Evolutionary conservation across 2,329 filamentous ascomycete species (phyloP), one percentile per base, ranked within the genome.

Genomic region (Myriosclerotinia scirpicola): DNA sequence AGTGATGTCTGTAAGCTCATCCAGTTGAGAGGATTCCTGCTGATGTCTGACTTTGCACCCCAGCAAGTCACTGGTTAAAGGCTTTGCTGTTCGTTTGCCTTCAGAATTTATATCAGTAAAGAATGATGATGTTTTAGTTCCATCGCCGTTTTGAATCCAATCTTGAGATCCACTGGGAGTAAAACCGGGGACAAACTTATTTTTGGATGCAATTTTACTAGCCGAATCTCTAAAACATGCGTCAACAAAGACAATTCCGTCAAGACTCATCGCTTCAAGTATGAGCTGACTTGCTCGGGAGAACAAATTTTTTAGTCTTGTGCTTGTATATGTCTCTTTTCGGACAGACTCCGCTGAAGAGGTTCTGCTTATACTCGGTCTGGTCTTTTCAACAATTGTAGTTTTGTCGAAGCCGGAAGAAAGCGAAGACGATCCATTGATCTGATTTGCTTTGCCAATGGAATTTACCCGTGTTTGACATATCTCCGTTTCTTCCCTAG

Each of bases 161-260:
- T 50, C 42, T 48, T 36, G n/a, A 30, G 42, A 22, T 11, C 38
- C 42, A 4, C 46, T n/a, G n/a, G 34, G 34, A 20, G 26, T 20
- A 54, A 36, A 9, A 17, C 14, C 26, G 5, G 54, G 22, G 6
- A 53, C 14, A 5, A 38, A 9, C 38, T 42, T 66, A 20, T 34
- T 50, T 9, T 44, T 59, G 34, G 54, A 54, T 62, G 56, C 48
- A 15, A 46, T 40, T 42, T 56, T 64, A 46, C 59, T 52, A 20
- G 60, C 67, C 22, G 62, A 44, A 54, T 70, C 67, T 20, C 67
- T 68, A 17, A 69, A 61, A n/a, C 59, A 70, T 14, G 69, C 68
- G 59, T 71, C 71, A 20, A 73, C 53, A 53, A 72, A 70, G 11
- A 73, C 54, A 11, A 70, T 65, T 0, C 72, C 71, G 54, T 73